These are phyloP conservation scores for Colletotrichum sp. DNA, from an alignment of 2,329 filamentous ascomycete genomes.

Conservation along the genomic window DNA sequence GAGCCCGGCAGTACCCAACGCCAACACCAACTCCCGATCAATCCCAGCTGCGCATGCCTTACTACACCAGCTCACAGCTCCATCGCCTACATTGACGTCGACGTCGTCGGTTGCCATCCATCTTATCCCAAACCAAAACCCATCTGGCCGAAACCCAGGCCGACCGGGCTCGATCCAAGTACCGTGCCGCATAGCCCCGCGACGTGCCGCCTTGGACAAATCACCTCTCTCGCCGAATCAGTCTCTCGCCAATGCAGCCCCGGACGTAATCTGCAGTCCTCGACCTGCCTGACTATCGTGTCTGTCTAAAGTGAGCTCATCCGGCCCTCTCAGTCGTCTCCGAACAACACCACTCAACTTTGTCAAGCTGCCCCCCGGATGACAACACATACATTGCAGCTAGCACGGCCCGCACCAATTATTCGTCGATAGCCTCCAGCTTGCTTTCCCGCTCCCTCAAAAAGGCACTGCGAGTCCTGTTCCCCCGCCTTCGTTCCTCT, in stretches of 20 bases:
- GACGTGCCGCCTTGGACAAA: slow-evolving; percentile 1
- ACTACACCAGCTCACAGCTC: background rate
- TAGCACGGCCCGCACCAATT: background rate
- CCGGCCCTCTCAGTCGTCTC: background rate
- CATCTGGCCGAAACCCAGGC: background rate
- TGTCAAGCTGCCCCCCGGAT: background rate
- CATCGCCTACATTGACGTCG: background rate
- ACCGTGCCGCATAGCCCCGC: background rate
- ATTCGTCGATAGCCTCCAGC: background rate
- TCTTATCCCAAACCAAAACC: background rate
- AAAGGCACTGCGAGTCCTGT: slow-evolving; percentile 9
- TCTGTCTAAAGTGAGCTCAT: slow-evolving; percentile 5
- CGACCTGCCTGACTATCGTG: background rate
- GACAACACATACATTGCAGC: slow-evolving; percentile 5
- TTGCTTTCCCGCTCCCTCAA: slow-evolving; percentile 7
- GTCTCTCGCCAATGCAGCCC: background rate
- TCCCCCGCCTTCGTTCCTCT: background rate
- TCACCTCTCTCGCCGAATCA: background rate
- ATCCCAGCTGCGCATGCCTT: background rate
- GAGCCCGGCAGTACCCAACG: background rate
- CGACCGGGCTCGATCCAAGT: background rate
- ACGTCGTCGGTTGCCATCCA: background rate
- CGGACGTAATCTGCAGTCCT: background rate
- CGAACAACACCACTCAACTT: background rate
- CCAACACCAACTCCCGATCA: background rate